These are phyloP conservation scores for Penicillium cataractarum DNA, from an alignment of 495 filamentous ascomycete species.

Conservation along the genomic window DNA sequence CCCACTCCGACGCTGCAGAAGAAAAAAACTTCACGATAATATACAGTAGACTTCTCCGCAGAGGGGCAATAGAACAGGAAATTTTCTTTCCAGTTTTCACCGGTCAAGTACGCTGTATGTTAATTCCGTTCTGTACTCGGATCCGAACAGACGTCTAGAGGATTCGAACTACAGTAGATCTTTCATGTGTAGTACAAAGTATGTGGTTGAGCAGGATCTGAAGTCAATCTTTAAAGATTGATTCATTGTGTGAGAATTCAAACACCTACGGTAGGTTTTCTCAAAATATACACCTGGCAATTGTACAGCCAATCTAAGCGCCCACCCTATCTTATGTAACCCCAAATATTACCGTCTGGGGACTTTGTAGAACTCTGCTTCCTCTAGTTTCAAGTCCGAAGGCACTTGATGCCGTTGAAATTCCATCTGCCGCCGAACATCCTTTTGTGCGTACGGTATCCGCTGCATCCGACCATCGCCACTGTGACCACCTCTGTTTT, in stretches of 20 bases:
- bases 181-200: neutral
- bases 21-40: slow-evolving; percentile 25
- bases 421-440: neutral
- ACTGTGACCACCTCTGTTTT: slow-evolving; percentile 18
- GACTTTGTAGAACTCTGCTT: neutral
- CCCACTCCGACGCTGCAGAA: slow-evolving; percentile 21
- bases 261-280: too few species aligned
- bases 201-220: neutral
- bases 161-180: neutral
- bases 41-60: slow-evolving; percentile 24
- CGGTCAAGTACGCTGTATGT: slow-evolving; percentile 22
- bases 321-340: neutral
- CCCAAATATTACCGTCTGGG: neutral
- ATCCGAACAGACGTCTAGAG: neutral
- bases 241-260: neutral
- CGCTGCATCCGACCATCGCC: slow-evolving; percentile 26
- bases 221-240: neutral
- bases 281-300: too few species aligned
- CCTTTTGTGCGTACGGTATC: slow-evolving; percentile 27
- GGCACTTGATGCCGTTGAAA: neutral
- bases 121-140: neutral
- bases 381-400: neutral
- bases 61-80: slow-evolving; percentile 27
- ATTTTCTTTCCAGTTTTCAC: slow-evolving; percentile 35
- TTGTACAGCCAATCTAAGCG: too few species aligned